Evolutionary conservation across 148 eudicot species (phyloP).

Genomic region (Drosera capensis): DNA sequence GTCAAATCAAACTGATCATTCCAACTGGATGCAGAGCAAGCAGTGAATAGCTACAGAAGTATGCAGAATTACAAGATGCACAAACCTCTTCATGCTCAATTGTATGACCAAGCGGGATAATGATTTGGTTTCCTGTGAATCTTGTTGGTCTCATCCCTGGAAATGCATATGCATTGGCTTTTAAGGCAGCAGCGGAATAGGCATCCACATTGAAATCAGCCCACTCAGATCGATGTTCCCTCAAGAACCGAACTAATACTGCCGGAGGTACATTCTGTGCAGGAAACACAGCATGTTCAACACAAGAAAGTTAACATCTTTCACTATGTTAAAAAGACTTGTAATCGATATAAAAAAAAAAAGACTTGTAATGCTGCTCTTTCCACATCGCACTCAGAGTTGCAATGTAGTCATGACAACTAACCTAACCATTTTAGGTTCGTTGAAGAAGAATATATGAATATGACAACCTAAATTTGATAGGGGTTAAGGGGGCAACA

Average conservation of each 20-base stretch:
- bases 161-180: constrained; percentile 45
- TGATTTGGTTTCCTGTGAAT: constrained; percentile 80
- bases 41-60: not conserved
- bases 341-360: not conserved
- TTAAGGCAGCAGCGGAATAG: constrained; percentile 65
- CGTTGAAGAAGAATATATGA: too few relatives aligned
- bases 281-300: constrained; percentile 5
- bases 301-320: not conserved
- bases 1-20: not conserved
- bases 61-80: not conserved
- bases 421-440: too few relatives aligned
- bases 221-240: constrained; percentile 99
- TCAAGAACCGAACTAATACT: constrained; percentile 65
- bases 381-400: too few relatives aligned
- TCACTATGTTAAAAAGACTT: not conserved
- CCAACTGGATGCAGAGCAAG: not conserved
- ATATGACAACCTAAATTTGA: too few relatives aligned
- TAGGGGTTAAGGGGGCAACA: too few relatives aligned
- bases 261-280: constrained; percentile 90
- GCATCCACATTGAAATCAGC: constrained; percentile 89
- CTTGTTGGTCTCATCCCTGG: constrained; percentile 62
- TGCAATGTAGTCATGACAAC: too few relatives aligned
- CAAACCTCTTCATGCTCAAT: constrained; percentile 90
- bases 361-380: not conserved
- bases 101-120: constrained; percentile 92